phyloP scores from a whole-genome alignment of 768 basidiomycete genomes.

The Ramaria sp. region DNA sequence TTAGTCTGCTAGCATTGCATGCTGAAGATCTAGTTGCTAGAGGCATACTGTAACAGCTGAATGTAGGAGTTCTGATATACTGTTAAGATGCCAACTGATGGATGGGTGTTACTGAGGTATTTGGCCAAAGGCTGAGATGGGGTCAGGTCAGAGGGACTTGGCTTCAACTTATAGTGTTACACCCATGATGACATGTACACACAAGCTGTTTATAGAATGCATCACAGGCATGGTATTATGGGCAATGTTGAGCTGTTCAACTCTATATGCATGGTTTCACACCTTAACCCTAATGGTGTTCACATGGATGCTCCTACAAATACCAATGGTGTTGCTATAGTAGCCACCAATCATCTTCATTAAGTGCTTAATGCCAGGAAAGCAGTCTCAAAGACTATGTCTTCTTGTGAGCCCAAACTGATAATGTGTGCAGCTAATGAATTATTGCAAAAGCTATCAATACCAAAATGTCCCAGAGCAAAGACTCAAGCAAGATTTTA shows the following conservation, averaged over 20 bases:
- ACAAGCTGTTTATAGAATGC: slow-evolving; percentile 11
- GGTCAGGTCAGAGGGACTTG: no score
- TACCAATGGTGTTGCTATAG: background rate
- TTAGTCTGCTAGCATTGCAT: no score
- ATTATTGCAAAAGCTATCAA: background rate
- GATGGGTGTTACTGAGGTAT: no score
- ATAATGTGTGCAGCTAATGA: background rate
- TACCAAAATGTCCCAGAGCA: background rate
- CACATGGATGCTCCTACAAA: background rate
- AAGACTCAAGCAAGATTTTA: background rate
- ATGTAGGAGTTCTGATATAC: no score
- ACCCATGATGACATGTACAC: no score
- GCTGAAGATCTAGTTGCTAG: no score
- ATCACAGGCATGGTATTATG: background rate
- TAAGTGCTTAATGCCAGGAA: background rate
- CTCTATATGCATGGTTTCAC: background rate
- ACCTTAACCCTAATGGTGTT: background rate
- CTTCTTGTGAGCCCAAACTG: background rate
- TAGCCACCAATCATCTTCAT: background rate
- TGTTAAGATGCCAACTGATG: no score
- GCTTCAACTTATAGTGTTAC: no score
- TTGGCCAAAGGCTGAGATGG: no score
- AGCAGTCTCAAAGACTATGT: background rate
- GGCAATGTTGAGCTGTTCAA: background rate
- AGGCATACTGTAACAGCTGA: no score